These are phyloP conservation scores for Dittrichia graveolens DNA, from an alignment of 129 eudicot genomes.

Conservation along the genomic window DNA sequence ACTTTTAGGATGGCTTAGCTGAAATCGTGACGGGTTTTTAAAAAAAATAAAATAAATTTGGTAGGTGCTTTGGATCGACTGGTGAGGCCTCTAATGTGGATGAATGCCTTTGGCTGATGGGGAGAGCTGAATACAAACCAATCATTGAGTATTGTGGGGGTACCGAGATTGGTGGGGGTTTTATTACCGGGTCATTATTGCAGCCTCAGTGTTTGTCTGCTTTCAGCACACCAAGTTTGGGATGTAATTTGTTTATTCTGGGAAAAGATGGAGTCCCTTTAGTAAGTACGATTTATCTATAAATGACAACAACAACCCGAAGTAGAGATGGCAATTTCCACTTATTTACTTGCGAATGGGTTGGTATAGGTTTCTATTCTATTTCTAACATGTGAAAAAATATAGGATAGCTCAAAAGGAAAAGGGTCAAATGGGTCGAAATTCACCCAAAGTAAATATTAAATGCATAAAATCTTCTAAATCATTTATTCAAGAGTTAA, in stretches of 20 bases:
- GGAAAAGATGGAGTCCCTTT: slow-evolving; percentile 68
- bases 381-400: too few species aligned
- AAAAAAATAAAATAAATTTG: neutral
- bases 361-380: too few species aligned
- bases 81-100: slow-evolving; percentile 96
- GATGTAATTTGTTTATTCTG: slow-evolving; percentile 68
- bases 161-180: slow-evolving; percentile 97
- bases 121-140: slow-evolving; percentile 89
- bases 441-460: too few species aligned
- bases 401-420: too few species aligned
- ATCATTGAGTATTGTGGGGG: slow-evolving; percentile 97
- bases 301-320: neutral
- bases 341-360: too few species aligned
- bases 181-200: slow-evolving; percentile 73
- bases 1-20: neutral
- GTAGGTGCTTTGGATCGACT: slow-evolving; percentile 90
- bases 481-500: too few species aligned
- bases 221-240: slow-evolving; percentile 91
- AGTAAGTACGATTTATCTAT: slow-evolving; percentile 49
- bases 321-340: neutral
- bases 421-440: too few species aligned
- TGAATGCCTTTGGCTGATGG: slow-evolving; percentile 96
- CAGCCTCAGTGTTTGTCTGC: slow-evolving; percentile 85
- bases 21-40: neutral
- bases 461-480: too few species aligned